Conservation (phyloP, 352 stramenopile species). For the Phytophthora hybrid region DNA sequence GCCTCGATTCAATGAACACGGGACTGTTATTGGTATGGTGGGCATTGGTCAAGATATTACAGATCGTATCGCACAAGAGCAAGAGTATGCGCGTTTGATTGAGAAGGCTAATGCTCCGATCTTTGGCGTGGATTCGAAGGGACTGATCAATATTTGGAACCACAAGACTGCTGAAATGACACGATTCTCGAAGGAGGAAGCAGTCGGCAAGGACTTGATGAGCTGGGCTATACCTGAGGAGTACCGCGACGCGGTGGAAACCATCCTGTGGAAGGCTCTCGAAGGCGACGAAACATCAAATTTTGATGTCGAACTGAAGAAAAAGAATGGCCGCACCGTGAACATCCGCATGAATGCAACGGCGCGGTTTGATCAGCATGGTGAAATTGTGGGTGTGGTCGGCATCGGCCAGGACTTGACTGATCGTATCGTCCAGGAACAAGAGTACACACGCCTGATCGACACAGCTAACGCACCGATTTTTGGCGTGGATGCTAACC, state of each 20-base stretch:
- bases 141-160: constrained; percentile 92
- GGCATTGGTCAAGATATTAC: constrained; percentile 91
- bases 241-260: constrained; percentile 56
- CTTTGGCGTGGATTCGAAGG: constrained; percentile 86
- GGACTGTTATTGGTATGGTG: constrained; percentile 86
- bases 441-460: constrained; percentile 91
- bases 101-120: constrained; percentile 93
- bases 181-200: constrained; percentile 89
- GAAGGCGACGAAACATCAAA: constrained; percentile 77
- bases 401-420: constrained; percentile 90
- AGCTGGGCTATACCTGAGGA: constrained; percentile 66
- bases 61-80: constrained; percentile 74
- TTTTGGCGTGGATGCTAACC: constrained; percentile 89
- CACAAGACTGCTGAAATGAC: constrained; percentile 91
- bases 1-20: constrained; percentile 82
- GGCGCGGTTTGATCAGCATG: constrained; percentile 70
- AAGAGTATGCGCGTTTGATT: constrained; percentile 86
- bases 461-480: constrained; percentile 92
- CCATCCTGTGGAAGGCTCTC: constrained; percentile 66
- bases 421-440: constrained; percentile 85
- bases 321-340: constrained; percentile 65
- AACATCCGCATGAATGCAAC: constrained; percentile 82
- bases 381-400: constrained; percentile 84
- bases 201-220: constrained; percentile 84
- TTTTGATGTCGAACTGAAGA: constrained; percentile 87